These are phyloP conservation scores for Penicillium sp. DNA, from an alignment of 2,329 filamentous ascomycete genomes.

Conservation along the genomic window DNA sequence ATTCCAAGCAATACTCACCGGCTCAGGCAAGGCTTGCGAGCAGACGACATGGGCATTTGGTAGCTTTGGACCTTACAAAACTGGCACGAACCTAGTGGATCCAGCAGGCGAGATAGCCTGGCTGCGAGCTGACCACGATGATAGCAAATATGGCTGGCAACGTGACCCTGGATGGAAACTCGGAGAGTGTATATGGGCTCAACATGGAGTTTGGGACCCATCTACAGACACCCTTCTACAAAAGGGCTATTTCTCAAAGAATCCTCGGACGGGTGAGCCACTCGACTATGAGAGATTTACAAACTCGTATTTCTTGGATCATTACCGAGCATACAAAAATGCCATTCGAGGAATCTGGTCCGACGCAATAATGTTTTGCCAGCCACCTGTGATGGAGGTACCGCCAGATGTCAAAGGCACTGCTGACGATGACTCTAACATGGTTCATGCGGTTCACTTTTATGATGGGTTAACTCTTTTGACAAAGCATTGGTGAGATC, in stretches of 20 bases:
- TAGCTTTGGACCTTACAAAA: slow-evolving; percentile 85
- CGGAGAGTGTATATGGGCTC: slow-evolving; percentile 94
- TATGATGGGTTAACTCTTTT: slow-evolving; percentile 96
- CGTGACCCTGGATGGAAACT: slow-evolving; percentile 84
- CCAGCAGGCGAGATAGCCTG: slow-evolving; percentile 82
- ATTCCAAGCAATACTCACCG: slow-evolving; percentile 89
- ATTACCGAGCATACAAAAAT: slow-evolving; percentile 73
- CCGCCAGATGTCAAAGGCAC: slow-evolving; percentile 86
- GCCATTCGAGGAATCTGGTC: slow-evolving; percentile 73
- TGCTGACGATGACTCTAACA: slow-evolving; percentile 78
- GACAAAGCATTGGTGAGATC: slow-evolving; percentile 82
- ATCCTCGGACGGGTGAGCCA: slow-evolving; percentile 68
- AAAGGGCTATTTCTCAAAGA: slow-evolving; percentile 84
- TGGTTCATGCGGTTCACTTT: slow-evolving; percentile 93
- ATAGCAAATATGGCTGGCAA: slow-evolving; percentile 85
- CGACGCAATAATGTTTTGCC: slow-evolving; percentile 82
- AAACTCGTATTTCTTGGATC: slow-evolving; percentile 85
- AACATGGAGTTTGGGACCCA: slow-evolving; percentile 93
- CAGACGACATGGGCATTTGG: slow-evolving; percentile 93
- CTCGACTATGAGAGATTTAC: slow-evolving; percentile 84
- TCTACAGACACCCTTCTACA: slow-evolving; percentile 70
- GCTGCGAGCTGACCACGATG: slow-evolving; percentile 79
- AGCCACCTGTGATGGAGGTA: slow-evolving; percentile 87
- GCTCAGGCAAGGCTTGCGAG: slow-evolving; percentile 87
- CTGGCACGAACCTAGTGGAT: slow-evolving; percentile 77